These are phyloP conservation scores for Aristolochia californica DNA, from an alignment of 164 flowering plant species.

Conservation along the genomic window DNA sequence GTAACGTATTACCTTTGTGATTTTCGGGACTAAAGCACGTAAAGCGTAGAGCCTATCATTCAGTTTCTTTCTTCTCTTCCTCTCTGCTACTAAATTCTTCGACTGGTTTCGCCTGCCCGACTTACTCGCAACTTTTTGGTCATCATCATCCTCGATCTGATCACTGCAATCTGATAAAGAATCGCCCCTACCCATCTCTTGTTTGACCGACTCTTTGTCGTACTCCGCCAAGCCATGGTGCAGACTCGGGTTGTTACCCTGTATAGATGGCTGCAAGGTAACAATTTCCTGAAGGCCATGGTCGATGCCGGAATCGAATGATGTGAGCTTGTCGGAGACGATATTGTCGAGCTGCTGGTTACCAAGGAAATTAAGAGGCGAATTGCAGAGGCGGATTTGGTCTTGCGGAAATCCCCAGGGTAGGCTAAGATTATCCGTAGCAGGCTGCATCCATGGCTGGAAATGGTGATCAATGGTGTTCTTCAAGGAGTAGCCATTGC, in stretches of 20 bases:
- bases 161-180: constrained; percentile 69
- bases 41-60: constrained; percentile 72
- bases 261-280: constrained; percentile 17
- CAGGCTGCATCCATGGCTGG: constrained; percentile 16
- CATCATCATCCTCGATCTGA: constrained; percentile 68
- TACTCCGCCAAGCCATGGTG: constrained; percentile 15
- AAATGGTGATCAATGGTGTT: constrained; percentile 10
- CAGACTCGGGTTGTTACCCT: constrained; percentile 9
- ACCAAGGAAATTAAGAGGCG: constrained; percentile 28
- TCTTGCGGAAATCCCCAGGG: constrained; percentile 31
- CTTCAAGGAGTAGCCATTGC: constrained; percentile 8
- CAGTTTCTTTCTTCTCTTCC: constrained; percentile 92
- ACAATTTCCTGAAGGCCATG: constrained; percentile 20
- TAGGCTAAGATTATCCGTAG: constrained; percentile 18
- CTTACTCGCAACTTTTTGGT: constrained; percentile 32
- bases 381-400: constrained; percentile 16
- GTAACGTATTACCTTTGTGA: constrained; percentile 54
- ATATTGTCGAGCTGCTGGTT: constrained; percentile 14
- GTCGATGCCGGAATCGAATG: constrained; percentile 14
- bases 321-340: constrained; percentile 18
- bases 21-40: constrained; percentile 79
- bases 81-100: constrained; percentile 81
- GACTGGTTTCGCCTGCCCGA: constrained; percentile 46
- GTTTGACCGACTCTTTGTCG: constrained; percentile 37
- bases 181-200: constrained; percentile 34